Conservation (phyloP, 2,329 filamentous ascomycete genomes). For the Microdochium trichocladiopsis region DNA sequence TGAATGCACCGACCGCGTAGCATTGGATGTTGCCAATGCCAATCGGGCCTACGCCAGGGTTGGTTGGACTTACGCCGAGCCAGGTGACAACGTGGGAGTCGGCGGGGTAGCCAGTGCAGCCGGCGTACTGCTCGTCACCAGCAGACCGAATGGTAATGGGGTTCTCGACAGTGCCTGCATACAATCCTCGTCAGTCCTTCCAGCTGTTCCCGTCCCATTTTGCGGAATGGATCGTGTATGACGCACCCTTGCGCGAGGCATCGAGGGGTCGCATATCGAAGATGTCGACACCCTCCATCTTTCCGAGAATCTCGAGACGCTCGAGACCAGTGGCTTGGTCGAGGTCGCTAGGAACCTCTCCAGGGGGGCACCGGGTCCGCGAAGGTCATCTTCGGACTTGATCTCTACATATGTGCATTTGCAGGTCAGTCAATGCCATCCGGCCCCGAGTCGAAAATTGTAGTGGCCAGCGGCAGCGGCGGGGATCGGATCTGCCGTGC, state of each 20-base stretch:
- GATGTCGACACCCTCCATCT: conserved; percentile 97
- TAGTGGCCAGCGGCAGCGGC: background rate
- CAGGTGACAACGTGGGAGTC: conserved; percentile 89
- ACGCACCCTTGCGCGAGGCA: conserved; percentile 72
- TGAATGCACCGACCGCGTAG: background rate
- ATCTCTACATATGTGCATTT: conserved; percentile 56
- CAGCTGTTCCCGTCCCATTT: background rate
- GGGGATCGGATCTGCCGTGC: background rate
- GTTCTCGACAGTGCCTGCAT: conserved; percentile 75
- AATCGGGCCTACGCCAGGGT: too few species aligned
- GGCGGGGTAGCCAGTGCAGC: conserved; percentile 89
- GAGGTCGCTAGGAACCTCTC: conserved; percentile 86
- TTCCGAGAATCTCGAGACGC: conserved; percentile 96
- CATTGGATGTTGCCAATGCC: background rate
- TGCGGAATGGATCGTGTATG: background rate
- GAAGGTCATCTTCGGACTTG: conserved; percentile 72
- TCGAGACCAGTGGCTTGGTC: conserved; percentile 97
- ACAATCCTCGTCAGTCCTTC: conserved; percentile 9
- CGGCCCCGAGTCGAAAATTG: background rate
- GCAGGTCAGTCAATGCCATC: conserved; percentile 1
- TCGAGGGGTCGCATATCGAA: conserved; percentile 98
- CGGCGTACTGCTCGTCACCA: conserved; percentile 92
- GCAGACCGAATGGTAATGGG: conserved; percentile 87
- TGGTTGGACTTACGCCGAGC: conserved; percentile 66
- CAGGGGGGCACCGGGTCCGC: conserved; percentile 75